Evolutionary conservation across 371 early-diverging fungal genomes (phyloP).

Genomic region (Mucor saturninus): DNA sequence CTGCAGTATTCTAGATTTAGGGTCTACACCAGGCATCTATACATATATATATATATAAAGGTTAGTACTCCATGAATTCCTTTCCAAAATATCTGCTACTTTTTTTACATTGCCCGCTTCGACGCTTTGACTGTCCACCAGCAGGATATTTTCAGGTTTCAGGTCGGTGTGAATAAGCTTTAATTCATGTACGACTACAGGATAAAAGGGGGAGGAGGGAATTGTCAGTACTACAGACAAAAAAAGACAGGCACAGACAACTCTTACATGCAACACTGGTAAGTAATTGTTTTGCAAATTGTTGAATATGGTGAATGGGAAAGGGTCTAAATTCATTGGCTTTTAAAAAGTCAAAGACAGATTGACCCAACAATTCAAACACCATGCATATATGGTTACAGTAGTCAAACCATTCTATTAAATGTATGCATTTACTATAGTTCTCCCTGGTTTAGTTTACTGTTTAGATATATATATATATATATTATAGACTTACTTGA

Average conservation of each 20-base stretch:
- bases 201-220: neutral
- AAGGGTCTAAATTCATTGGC: slow-evolving; percentile 87
- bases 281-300: slow-evolving; percentile 80
- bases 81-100: no score
- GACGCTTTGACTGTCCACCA: slow-evolving; percentile 48
- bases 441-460: no score
- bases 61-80: no score
- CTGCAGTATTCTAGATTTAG: slow-evolving; percentile 58
- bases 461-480: neutral
- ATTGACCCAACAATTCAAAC: slow-evolving; percentile 87
- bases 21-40: slow-evolving; percentile 18
- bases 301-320: slow-evolving; percentile 82
- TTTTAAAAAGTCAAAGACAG: slow-evolving; percentile 94
- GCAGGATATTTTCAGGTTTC: slow-evolving; percentile 90
- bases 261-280: slow-evolving; percentile 75
- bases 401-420: slow-evolving; percentile 82
- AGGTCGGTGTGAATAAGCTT: slow-evolving; percentile 91
- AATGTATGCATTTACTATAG: slow-evolving; percentile 73
- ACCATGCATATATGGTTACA: slow-evolving; percentile 97
- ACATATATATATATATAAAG: no score
- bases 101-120: slow-evolving; percentile 24
- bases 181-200: slow-evolving; percentile 77
- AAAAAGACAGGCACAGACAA: neutral
- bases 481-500: slow-evolving; percentile 50
- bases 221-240: neutral